Percentiles rank a stretch among this genome's conserved stretches.
Evolutionary conservation across 805 yeast genomes (phyloP).

Genomic region (Candida ascalaphidarum): DNA sequence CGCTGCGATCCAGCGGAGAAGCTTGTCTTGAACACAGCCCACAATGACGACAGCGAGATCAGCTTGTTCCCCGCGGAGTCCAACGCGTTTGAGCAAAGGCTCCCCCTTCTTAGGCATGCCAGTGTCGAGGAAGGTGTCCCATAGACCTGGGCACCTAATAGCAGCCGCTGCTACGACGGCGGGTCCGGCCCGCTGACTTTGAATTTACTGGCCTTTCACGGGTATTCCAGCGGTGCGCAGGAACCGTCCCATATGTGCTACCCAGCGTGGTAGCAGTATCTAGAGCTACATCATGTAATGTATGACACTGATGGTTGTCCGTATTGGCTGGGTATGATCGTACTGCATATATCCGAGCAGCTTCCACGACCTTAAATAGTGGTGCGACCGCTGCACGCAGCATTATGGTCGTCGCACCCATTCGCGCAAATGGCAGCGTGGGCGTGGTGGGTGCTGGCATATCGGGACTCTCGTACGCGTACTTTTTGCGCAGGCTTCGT

Average conservation of each 20-base stretch:
- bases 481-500: slow-evolving; percentile 58
- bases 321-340: too few relatives aligned
- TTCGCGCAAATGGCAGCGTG: slow-evolving; percentile 34
- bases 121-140: slow-evolving; percentile 13
- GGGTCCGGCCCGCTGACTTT: too few relatives aligned
- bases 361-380: not conserved
- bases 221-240: too few relatives aligned
- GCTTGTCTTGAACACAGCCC: slow-evolving; percentile 1
- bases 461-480: slow-evolving; percentile 72
- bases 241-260: not conserved
- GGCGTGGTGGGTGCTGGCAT: slow-evolving; percentile 86
- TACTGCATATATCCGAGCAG: not conserved
- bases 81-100: slow-evolving; percentile 12
- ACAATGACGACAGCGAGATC: slow-evolving; percentile 4
- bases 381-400: not conserved
- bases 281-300: not conserved
- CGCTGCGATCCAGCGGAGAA: not conserved
- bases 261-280: not conserved
- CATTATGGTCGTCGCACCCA: slow-evolving; percentile 7
- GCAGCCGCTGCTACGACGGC: too few relatives aligned
- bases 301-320: not conserved
- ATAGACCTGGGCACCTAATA: too few relatives aligned
- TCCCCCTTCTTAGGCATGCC: slow-evolving; percentile 17
- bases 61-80: slow-evolving; percentile 6
- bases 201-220: too few relatives aligned